These are phyloP conservation scores for Hippophae rhamnoides DNA, from an alignment of 306 rosid species.

Conservation along the genomic window DNA sequence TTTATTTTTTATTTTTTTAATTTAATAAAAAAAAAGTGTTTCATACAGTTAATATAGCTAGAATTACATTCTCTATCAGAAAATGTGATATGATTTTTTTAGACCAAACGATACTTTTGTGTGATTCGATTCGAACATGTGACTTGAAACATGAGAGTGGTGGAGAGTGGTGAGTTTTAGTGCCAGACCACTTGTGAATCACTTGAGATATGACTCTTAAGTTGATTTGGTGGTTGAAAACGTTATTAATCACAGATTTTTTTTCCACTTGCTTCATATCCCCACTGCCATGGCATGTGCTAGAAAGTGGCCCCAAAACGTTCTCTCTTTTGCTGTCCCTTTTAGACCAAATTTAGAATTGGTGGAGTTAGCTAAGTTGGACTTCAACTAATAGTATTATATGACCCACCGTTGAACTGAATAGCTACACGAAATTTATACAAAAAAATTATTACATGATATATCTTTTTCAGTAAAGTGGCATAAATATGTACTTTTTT, in stretches of 20 bases:
- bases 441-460: too few relatives aligned
- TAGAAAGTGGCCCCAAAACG: constrained; percentile 40
- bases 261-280: constrained; percentile 32
- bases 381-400: constrained; percentile 4
- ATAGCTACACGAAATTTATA: too few relatives aligned
- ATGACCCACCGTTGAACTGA: constrained; percentile 16
- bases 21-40: too few relatives aligned
- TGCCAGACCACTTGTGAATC: too few relatives aligned
- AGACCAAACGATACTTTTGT: too few relatives aligned
- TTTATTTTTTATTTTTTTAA: too few relatives aligned
- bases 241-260: constrained; percentile 27
- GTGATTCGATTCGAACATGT: too few relatives aligned
- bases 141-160: too few relatives aligned
- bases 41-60: neutral
- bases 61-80: neutral
- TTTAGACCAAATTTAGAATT: constrained; percentile 26
- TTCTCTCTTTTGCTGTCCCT: constrained; percentile 26
- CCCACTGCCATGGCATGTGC: constrained; percentile 48
- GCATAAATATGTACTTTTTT: too few relatives aligned
- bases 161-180: too few relatives aligned
- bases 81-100: constrained; percentile 13
- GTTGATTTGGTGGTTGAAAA: constrained; percentile 42
- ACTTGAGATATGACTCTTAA: neutral
- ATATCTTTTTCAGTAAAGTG: too few relatives aligned
- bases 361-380: constrained; percentile 28